Evolutionary conservation across 192 early-diverging fungal genomes (phyloP).

Genomic region (Obelidium mucronatum): DNA sequence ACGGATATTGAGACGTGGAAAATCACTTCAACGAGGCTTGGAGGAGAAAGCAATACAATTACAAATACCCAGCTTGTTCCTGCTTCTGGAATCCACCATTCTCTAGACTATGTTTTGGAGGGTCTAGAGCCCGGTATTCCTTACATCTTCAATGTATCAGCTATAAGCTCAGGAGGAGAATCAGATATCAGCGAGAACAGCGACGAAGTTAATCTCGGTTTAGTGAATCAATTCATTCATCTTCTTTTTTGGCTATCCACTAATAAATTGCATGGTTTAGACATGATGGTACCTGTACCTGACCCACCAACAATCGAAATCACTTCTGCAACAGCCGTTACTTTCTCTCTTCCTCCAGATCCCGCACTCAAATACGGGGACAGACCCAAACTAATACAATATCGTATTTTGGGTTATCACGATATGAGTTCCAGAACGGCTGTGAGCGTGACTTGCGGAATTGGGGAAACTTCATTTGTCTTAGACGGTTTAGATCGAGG

Average conservation of each 20-base stretch:
- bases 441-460: constrained; percentile 12
- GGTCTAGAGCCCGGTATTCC: constrained; percentile 32
- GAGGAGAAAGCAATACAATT: not conserved
- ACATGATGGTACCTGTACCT: constrained; percentile 45
- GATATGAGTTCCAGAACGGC: not conserved
- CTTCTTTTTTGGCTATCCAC: no score
- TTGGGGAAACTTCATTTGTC: constrained; percentile 11
- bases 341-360: constrained; percentile 27
- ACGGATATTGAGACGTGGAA: constrained; percentile 39
- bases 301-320: constrained; percentile 32
- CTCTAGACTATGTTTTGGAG: constrained; percentile 41
- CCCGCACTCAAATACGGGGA: not conserved
- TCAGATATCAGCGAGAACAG: constrained; percentile 49
- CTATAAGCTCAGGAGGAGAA: constrained; percentile 36
- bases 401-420: constrained; percentile 25
- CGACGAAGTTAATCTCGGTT: constrained; percentile 52
- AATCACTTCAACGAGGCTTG: constrained; percentile 4
- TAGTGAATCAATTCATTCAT: not conserved
- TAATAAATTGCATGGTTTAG: constrained; percentile 17
- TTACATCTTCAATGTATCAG: constrained; percentile 46
- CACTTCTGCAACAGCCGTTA: constrained; percentile 36
- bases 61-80: constrained; percentile 16
- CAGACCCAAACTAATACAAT: constrained; percentile 36
- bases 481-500: constrained; percentile 32
- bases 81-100: constrained; percentile 14